Base-by-base conservation (phyloP, 192 early-diverging fungal species). In the Entrophospora sp. region DNA sequence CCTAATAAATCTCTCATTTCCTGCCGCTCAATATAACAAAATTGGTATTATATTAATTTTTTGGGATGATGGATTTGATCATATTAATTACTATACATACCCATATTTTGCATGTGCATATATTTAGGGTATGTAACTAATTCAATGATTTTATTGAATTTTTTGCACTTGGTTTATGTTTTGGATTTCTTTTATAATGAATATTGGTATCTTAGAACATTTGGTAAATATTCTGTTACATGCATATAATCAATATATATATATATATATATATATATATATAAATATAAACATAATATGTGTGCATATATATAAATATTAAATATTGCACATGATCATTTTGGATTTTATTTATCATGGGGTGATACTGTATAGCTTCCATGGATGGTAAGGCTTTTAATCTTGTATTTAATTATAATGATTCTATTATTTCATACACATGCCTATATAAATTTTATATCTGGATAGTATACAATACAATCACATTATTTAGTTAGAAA, bases 141-240 rank as follows among this genome's bases (percentile, higher is more conserved):
- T 78, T 89, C 87, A 28, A 91, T 91, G 89, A 73, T 87, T 18
- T 71, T 91, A 8, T 64, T 91, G 52, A 90, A 87, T 76, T 51
- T 87, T 45, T 69, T 91, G 69, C 89, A 91, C 64, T 75, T 77
- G 16, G 74, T 84, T 46, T 91, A 91, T 59, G 88, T 91, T 31
- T 37, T 89, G 37, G 89, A 91, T 73, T 91, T 90, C 71, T 91
- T 91, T 78, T 81, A 80, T 69, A 77, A 87, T 68, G 89, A 91
- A 78, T 88, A 91, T 75, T 91, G 89, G 89, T 91, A 91, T 76
- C 77, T 91, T 43, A 69, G 89, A 46, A 91, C 89, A 40, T 90
- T 91, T 68, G 80, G 71, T 77, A 43, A 22, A 57, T 45, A 18
- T 22, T 36, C 2, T 56, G 61, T 5, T 51, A 8, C 31, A 16